Evolutionary conservation across 495 filamentous ascomycete genomes (phyloP).

Genomic region (Parmelia sp.): DNA sequence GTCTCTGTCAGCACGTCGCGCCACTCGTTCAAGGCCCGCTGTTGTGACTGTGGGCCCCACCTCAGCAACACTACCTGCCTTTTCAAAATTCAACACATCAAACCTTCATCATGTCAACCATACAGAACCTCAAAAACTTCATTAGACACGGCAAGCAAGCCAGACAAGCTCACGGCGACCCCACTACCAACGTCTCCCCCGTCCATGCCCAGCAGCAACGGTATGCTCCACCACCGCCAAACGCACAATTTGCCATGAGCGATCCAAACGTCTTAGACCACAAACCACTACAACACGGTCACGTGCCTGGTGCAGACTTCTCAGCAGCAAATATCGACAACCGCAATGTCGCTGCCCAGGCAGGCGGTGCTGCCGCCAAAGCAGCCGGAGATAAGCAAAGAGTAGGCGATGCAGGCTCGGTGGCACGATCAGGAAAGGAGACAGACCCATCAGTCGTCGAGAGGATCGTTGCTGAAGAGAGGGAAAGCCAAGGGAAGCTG

Average conservation of each 20-base stretch:
- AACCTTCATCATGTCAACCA: conserved; percentile 60
- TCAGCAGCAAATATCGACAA: conserved; percentile 54
- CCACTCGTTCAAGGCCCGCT: not conserved
- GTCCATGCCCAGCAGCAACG: conserved; percentile 62
- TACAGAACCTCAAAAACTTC: conserved; percentile 93
- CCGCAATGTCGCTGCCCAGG: conserved; percentile 58
- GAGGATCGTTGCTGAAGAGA: conserved; percentile 85
- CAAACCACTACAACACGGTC: conserved; percentile 36
- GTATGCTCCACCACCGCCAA: conserved; percentile 42
- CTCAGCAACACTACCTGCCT: not conserved
- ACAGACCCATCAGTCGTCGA: conserved; percentile 63
- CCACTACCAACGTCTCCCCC: conserved; percentile 61
- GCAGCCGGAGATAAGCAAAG: conserved; percentile 44
- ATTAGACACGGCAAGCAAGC: conserved; percentile 98
- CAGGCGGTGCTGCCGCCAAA: conserved; percentile 53
- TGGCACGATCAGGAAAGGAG: conserved; percentile 46
- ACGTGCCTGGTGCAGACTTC: conserved; percentile 36
- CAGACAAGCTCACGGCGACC: conserved; percentile 56
- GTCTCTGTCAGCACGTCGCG: not conserved
- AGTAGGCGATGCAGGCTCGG: conserved; percentile 29
- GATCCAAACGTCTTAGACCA: conserved; percentile 42
- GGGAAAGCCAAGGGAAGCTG: conserved; percentile 72
- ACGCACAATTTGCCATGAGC: conserved; percentile 42
- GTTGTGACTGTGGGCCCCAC: not conserved
- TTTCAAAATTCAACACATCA: not conserved